phyloP scores from a whole-genome alignment of 129 eudicot species.

The Flaveria trinervia region DNA sequence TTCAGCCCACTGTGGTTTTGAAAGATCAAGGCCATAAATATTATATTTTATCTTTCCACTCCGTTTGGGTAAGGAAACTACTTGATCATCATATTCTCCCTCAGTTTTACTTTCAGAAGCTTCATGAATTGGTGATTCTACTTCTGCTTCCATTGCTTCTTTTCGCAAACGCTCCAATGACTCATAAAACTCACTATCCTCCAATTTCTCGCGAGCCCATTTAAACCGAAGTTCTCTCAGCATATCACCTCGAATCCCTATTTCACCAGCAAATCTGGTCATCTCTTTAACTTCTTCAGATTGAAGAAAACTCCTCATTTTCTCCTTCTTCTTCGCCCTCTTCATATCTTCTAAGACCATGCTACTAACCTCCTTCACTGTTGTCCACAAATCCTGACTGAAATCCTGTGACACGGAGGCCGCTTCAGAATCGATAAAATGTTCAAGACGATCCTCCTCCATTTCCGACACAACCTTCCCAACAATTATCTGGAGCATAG shows the following conservation, averaged over 20 bases:
- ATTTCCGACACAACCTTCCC: constrained; percentile 62
- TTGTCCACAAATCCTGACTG: constrained; percentile 82
- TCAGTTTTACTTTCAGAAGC: constrained; percentile 13
- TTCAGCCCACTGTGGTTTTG: constrained; percentile 73
- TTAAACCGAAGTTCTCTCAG: constrained; percentile 86
- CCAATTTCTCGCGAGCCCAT: constrained; percentile 95
- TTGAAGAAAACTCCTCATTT: constrained; percentile 70
- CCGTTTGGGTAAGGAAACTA: constrained; percentile 68
- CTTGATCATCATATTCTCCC: constrained; percentile 29
- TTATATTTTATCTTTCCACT: constrained; percentile 82
- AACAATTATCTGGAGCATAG: constrained; percentile 71
- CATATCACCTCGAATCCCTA: constrained; percentile 90
- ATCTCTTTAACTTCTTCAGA: constrained; percentile 77
- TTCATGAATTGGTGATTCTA: constrained; percentile 26
- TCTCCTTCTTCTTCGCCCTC: constrained; percentile 84
- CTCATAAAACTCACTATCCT: constrained; percentile 72
- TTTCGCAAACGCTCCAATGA: constrained; percentile 39
- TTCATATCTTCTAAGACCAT: constrained; percentile 72
- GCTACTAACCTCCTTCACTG: constrained; percentile 74
- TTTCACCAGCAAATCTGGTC: constrained; percentile 86
- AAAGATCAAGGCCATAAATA: constrained; percentile 92
- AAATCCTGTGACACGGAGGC: constrained; percentile 47
- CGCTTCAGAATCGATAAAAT: constrained; percentile 33
- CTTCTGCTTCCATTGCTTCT: constrained; percentile 33
- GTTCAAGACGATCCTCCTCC: constrained; percentile 57